These are phyloP conservation scores for Marasmius sp. DNA, from an alignment of 1,284 basidiomycete genomes.

Conservation along the genomic window DNA sequence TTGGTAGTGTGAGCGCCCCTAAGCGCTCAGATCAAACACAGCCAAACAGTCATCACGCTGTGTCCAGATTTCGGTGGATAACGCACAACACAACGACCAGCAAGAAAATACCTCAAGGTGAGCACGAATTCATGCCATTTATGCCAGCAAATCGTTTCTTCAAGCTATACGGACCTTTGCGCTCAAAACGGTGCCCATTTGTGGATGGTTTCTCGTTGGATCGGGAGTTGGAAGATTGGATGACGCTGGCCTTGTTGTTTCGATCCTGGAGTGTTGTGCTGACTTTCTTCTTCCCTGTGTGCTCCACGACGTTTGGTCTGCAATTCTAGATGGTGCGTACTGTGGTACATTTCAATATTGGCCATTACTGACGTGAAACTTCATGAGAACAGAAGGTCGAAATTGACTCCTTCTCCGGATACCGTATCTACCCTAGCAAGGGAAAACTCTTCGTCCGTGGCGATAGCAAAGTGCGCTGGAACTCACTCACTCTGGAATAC, in stretches of 20 bases:
- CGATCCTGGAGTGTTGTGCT: constrained; percentile 16
- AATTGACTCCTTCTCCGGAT: constrained; percentile 95
- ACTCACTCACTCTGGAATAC: neutral
- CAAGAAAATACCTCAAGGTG: neutral
- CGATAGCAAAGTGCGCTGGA: constrained; percentile 85
- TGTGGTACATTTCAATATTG: neutral
- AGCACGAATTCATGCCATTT: neutral
- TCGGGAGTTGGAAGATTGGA: constrained; percentile 37
- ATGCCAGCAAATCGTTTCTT: neutral
- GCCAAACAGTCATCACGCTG: neutral
- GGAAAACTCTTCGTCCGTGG: constrained; percentile 95
- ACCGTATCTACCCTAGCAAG: constrained; percentile 95
- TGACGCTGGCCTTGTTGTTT: constrained; percentile 30
- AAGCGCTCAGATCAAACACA: neutral
- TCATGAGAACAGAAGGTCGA: constrained; percentile 85
- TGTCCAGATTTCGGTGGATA: neutral
- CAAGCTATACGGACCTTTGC: constrained; percentile 1
- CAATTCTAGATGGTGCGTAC: constrained; percentile 49
- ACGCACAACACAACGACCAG: neutral
- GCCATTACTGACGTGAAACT: constrained; percentile 16
- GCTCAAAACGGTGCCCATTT: constrained; percentile 19
- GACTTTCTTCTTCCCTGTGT: constrained; percentile 10
- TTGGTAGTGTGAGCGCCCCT: neutral
- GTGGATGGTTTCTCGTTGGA: constrained; percentile 35
- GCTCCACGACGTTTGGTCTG: neutral